A percentile compares a stretch with the other conserved stretches of the same genome.
These are phyloP conservation scores for Conticribra guillardii DNA, from an alignment of 108 stramenopile species.

Conservation along the genomic window DNA sequence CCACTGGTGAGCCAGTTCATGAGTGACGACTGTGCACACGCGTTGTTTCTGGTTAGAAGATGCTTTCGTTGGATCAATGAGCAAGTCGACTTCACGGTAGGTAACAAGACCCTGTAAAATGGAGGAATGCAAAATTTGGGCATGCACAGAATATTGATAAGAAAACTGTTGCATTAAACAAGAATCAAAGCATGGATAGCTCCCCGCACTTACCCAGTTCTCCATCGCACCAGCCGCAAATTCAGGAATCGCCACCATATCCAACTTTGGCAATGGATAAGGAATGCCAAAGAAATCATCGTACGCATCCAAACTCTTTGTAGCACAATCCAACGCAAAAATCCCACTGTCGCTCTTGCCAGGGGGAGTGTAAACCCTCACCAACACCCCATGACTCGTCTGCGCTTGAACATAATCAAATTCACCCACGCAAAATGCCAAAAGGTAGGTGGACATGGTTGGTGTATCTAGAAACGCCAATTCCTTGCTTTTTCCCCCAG, in stretches of 20 bases:
- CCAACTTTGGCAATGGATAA: conserved; percentile 97
- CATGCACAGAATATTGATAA: too few relatives aligned
- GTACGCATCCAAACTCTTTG: conserved; percentile 83
- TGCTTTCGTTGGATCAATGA: conserved; percentile 89
- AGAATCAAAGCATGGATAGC: too few relatives aligned
- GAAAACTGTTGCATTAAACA: too few relatives aligned
- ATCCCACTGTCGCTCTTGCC: conserved; percentile 82
- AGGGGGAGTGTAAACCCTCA: conserved; percentile 92
- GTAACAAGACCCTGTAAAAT: conserved; percentile 66
- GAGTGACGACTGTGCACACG: conserved; percentile 95
- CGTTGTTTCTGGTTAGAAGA: conserved; percentile 78
- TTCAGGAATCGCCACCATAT: conserved; percentile 96
- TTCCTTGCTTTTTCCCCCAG: conserved; percentile 55
- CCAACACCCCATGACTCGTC: conserved; percentile 79
- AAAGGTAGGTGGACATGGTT: conserved; percentile 94
- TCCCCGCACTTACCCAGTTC: conserved; percentile 94
- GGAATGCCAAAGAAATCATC: conserved; percentile 84
- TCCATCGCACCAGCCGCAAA: conserved; percentile 96
- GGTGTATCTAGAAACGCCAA: conserved; percentile 83
- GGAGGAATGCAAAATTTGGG: too few relatives aligned
- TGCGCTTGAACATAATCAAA: conserved; percentile 83
- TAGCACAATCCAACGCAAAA: conserved; percentile 90
- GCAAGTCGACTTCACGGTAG: conserved; percentile 86
- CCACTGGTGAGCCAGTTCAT: conserved; percentile 98
- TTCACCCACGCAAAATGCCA: conserved; percentile 93